A percentile compares a stretch with the other conserved stretches of the same genome.
Conservation (phyloP, 1,284 basidiomycete genomes). For the Rhodotorula glutinis region DNA sequence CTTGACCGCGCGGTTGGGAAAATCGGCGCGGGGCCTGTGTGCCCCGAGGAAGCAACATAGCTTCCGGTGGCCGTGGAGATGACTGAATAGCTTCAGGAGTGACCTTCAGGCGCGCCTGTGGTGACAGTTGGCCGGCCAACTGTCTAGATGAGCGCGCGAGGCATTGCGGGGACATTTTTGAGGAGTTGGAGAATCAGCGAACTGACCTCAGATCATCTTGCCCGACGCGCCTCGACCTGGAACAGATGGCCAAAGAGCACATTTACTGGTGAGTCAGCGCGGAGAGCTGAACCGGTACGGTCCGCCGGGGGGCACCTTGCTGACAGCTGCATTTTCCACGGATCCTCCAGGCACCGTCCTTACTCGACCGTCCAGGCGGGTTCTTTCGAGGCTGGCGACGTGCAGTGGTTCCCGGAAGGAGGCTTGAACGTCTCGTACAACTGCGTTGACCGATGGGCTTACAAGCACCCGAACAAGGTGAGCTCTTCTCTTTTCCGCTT, state of each 20-base stretch:
- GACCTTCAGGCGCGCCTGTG: no score
- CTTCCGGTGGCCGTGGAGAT: no score
- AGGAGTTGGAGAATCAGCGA: not conserved
- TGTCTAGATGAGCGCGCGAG: no score
- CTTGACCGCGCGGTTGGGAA: no score
- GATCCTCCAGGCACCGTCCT: conserved; percentile 62
- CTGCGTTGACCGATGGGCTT: conserved; percentile 94
- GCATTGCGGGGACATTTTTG: conserved; percentile 9
- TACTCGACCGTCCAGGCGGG: conserved; percentile 87
- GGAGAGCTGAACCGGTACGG: no score
- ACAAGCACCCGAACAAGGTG: conserved; percentile 83
- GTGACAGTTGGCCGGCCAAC: no score
- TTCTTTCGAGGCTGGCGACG: conserved; percentile 79
- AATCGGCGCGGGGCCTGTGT: no score
- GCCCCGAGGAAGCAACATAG: no score
- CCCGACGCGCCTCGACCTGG: not conserved
- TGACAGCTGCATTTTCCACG: not conserved
- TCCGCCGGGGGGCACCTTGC: not conserved
- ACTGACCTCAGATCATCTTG: conserved; percentile 1
- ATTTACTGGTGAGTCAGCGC: conserved; percentile 60
- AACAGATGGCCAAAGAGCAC: conserved; percentile 70
- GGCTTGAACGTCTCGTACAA: conserved; percentile 77
- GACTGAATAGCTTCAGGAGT: no score
- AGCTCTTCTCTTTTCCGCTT: conserved; percentile 24
- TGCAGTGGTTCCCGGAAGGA: conserved; percentile 75